Evolutionary conservation across 257 asterid genomes (phyloP).

Genomic region (Capsicum chinense): DNA sequence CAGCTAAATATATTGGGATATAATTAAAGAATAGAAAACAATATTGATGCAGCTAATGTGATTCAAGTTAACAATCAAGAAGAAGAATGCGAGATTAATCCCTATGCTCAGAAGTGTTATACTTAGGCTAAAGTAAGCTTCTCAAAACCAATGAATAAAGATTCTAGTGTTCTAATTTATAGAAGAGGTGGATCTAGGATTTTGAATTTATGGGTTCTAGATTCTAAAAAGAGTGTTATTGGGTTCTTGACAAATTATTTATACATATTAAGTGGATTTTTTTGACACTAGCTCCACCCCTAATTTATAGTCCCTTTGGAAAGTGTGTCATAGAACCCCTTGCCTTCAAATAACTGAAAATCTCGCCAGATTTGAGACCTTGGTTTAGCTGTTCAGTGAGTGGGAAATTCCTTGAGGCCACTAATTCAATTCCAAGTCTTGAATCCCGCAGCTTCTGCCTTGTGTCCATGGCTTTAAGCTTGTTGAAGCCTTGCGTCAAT

Average conservation of each 20-base stretch:
- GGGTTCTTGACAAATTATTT: too few species aligned
- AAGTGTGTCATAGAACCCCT: background rate
- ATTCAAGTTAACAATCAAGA: background rate
- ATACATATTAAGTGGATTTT: too few species aligned
- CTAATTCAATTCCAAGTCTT: constrained; percentile 1
- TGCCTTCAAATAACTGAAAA: background rate
- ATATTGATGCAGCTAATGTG: too few species aligned
- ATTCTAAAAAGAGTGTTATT: too few species aligned
- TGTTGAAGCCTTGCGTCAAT: background rate
- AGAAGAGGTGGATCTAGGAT: too few species aligned
- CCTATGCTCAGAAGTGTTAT: background rate
- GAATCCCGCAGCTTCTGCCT: constrained; percentile 10
- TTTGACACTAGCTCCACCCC: background rate
- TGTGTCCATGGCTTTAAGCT: background rate
- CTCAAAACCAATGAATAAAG: background rate
- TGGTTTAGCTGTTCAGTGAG: background rate
- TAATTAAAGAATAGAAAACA: too few species aligned
- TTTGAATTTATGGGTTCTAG: too few species aligned
- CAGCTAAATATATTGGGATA: background rate
- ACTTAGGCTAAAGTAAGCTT: background rate
- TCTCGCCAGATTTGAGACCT: background rate
- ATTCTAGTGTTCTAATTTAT: background rate
- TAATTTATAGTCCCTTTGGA: background rate
- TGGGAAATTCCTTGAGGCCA: background rate
- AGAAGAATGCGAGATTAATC: background rate